phyloP scores from a whole-genome alignment of 345 rosid genomes.

The Populus tremula region DNA sequence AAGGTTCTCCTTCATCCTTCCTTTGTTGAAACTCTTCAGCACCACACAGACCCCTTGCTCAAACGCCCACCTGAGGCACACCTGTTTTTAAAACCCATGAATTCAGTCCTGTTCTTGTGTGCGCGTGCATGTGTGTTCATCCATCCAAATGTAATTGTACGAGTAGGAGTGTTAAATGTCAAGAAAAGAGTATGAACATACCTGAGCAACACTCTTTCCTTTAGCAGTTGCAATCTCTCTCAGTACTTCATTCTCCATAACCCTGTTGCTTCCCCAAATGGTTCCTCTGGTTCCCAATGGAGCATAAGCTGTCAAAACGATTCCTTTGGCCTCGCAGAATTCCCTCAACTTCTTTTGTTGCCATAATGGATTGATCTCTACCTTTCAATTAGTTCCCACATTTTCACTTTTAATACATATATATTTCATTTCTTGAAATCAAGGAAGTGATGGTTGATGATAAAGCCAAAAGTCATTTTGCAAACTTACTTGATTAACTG shows the following conservation, averaged over 20 bases:
- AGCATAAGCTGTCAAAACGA: conserved; percentile 58
- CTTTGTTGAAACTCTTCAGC: conserved; percentile 56
- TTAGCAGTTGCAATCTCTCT: conserved; percentile 59
- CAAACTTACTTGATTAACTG: conserved; percentile 62
- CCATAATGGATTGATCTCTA: conserved; percentile 85
- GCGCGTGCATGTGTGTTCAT: not conserved
- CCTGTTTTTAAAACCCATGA: not conserved
- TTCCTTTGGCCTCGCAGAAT: conserved; percentile 50
- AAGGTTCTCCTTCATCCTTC: conserved; percentile 56
- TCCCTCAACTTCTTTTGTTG: conserved; percentile 66
- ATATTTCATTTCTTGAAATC: not conserved
- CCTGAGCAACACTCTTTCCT: conserved; percentile 79
- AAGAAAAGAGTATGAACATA: conserved; percentile 1
- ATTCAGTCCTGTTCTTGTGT: not conserved
- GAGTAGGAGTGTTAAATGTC: not conserved
- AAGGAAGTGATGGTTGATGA: not conserved
- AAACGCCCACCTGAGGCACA: conserved; percentile 58
- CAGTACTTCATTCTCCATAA: conserved; percentile 60
- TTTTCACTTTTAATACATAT: not conserved
- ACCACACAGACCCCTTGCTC: conserved; percentile 48
- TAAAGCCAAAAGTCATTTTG: not conserved
- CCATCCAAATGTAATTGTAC: not conserved
- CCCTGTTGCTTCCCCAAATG: conserved; percentile 60
- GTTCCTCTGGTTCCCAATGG: conserved; percentile 64
- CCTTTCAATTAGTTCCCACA: conserved; percentile 36